These are phyloP conservation scores for Annulohypoxylon stygium DNA, from an alignment of 495 filamentous ascomycete genomes.

Conservation along the genomic window DNA sequence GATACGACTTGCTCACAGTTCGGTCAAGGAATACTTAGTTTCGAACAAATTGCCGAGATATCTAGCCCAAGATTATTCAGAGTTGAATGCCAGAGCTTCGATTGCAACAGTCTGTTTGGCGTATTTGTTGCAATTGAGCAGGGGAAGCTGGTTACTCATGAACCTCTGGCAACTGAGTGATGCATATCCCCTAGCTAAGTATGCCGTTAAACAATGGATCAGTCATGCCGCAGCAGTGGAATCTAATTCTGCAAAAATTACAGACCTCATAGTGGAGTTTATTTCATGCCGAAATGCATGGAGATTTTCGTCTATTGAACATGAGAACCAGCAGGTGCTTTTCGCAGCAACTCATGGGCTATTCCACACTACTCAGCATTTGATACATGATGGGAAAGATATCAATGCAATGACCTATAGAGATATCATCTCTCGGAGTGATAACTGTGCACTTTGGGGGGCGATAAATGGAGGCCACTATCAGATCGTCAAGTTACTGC, in stretches of 20 bases:
- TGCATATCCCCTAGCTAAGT: background rate
- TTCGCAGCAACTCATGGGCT: slow-evolving; percentile 15
- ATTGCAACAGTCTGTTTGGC: slow-evolving; percentile 51
- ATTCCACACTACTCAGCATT: background rate
- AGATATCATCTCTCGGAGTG: too few species aligned
- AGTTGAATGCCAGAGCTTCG: slow-evolving; percentile 40
- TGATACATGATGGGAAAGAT: slow-evolving; percentile 16
- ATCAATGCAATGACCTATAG: background rate
- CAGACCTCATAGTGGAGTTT: background rate
- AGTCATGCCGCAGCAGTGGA: background rate
- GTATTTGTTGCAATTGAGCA: slow-evolving; percentile 49
- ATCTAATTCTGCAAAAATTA: background rate
- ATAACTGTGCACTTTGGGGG: slow-evolving; percentile 24
- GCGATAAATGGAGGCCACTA: slow-evolving; percentile 35
- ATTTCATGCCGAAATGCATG: background rate
- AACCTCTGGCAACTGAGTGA: background rate
- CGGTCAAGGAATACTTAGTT: slow-evolving; percentile 57
- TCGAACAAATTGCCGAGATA: slow-evolving; percentile 30
- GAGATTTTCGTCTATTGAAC: background rate
- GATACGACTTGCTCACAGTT: slow-evolving; percentile 56
- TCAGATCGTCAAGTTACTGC: slow-evolving; percentile 21
- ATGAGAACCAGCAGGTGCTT: background rate
- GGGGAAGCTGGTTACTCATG: background rate
- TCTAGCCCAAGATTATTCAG: slow-evolving; percentile 21
- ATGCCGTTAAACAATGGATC: background rate